phyloP scores from a whole-genome alignment of 179 eudicot genomes.

The Gypsophila paniculata region DNA sequence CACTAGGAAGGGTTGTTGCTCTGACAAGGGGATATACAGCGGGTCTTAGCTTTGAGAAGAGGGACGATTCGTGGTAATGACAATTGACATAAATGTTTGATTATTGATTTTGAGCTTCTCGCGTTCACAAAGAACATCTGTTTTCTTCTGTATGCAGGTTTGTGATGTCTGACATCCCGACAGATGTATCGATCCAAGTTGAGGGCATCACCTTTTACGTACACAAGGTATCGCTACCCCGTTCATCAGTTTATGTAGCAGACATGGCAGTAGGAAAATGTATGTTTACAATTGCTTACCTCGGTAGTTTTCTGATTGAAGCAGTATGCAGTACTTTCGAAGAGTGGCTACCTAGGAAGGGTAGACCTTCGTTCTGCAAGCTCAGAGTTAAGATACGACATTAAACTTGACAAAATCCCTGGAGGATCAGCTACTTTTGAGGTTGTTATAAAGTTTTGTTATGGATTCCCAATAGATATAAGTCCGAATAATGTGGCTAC shows the following conservation, averaged over 20 bases:
- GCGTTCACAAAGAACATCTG: not conserved
- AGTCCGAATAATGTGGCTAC: slow-evolving; percentile 43
- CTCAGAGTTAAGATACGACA: slow-evolving; percentile 28
- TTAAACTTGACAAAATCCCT: slow-evolving; percentile 28
- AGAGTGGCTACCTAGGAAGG: slow-evolving; percentile 50
- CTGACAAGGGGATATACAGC: slow-evolving; percentile 24
- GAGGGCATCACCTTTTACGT: slow-evolving; percentile 50
- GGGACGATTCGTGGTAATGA: slow-evolving; percentile 49
- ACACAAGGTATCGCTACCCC: slow-evolving; percentile 48
- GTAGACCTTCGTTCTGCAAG: slow-evolving; percentile 30
- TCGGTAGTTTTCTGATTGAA: slow-evolving; percentile 15
- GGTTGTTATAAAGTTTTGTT: slow-evolving; percentile 44
- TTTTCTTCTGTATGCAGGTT: slow-evolving; percentile 35
- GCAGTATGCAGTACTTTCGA: slow-evolving; percentile 53
- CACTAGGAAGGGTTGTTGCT: slow-evolving; percentile 23
- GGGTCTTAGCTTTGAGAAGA: slow-evolving; percentile 40
- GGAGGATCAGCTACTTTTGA: slow-evolving; percentile 53
- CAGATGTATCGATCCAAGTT: slow-evolving; percentile 53
- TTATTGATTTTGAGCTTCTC: not conserved
- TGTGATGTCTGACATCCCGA: slow-evolving; percentile 44
- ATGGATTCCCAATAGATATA: slow-evolving; percentile 44
- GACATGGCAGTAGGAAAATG: not conserved
- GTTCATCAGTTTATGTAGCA: not conserved
- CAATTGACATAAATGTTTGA: not conserved
- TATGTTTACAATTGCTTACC: not conserved